These are phyloP conservation scores for Chamaenerion angustifolium DNA, from an alignment of 345 rosid genomes.

Conservation along the genomic window DNA sequence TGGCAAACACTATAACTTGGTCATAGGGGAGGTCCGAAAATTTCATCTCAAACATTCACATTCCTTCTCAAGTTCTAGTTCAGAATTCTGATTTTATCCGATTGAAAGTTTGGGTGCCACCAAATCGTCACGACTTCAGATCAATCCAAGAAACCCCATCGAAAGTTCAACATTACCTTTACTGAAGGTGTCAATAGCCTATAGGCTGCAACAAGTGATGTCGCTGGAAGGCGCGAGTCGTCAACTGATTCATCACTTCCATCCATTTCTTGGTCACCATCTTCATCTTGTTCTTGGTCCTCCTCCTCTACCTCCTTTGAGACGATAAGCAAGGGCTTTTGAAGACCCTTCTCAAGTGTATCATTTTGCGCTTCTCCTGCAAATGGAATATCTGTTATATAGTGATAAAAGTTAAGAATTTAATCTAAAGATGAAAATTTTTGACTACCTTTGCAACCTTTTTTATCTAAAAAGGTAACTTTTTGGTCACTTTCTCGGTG, in stretches of 20 bases:
- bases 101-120: too few relatives aligned
- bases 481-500: too few relatives aligned
- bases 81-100: too few relatives aligned
- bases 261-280: conserved; percentile 50
- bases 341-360: conserved; percentile 68
- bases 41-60: too few relatives aligned
- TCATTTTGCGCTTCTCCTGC: conserved; percentile 38
- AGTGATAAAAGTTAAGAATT: too few relatives aligned
- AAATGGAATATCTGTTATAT: neutral
- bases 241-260: conserved; percentile 68
- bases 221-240: conserved; percentile 60
- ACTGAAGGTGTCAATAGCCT: conserved; percentile 90
- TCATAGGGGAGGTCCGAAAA: too few relatives aligned
- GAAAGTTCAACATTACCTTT: too few relatives aligned
- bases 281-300: conserved; percentile 16
- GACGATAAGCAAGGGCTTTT: conserved; percentile 55
- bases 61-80: too few relatives aligned
- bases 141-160: too few relatives aligned
- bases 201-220: conserved; percentile 58
- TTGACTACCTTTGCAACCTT: neutral
- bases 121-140: too few relatives aligned
- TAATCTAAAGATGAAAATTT: too few relatives aligned
- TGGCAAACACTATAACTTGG: too few relatives aligned
- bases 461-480: neutral
- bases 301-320: conserved; percentile 24